Evolutionary conservation across 441 rosid genomes (phyloP).

Genomic region (Erysimum pusillum): DNA sequence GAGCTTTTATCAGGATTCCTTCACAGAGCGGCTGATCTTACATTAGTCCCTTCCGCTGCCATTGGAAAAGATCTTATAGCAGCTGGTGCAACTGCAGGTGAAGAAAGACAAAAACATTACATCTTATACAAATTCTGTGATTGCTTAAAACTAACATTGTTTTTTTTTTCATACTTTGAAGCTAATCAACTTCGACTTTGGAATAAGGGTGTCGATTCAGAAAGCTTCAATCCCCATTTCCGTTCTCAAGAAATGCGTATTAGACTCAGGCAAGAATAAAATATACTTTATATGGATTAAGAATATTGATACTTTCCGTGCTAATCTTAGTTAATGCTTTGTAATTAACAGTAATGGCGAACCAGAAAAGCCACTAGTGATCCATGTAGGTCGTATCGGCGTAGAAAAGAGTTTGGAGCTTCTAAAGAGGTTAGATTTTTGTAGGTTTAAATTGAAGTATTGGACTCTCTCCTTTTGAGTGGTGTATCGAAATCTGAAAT

Average conservation of each 20-base stretch:
- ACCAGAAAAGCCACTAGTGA: conserved; percentile 87
- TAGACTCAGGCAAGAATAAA: conserved; percentile 68
- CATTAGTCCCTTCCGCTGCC: conserved; percentile 94
- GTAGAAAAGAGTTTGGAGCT: conserved; percentile 98
- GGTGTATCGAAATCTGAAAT: conserved; percentile 20
- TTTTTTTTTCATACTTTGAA: conserved; percentile 40
- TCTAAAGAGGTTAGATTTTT: conserved; percentile 43
- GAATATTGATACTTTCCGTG: not conserved
- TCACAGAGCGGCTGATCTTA: conserved; percentile 97
- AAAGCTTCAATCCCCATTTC: conserved; percentile 85
- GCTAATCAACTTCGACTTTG: conserved; percentile 95
- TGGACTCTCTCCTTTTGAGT: conserved; percentile 3
- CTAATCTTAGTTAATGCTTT: conserved; percentile 35
- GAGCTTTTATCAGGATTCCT: conserved; percentile 75
- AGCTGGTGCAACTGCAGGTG: conserved; percentile 91
- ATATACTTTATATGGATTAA: not conserved
- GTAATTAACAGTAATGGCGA: conserved; percentile 75
- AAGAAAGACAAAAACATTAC: conserved; percentile 25
- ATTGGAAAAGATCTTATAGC: conserved; percentile 84
- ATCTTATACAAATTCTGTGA: not conserved
- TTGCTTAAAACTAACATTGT: conserved; percentile 13
- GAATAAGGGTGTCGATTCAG: conserved; percentile 98
- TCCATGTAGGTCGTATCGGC: conserved; percentile 96
- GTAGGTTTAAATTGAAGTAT: conserved; percentile 8
- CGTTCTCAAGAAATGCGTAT: conserved; percentile 82